phyloP scores from a whole-genome alignment of 129 eudicot genomes.

The Chrysanthemum seticuspe region DNA sequence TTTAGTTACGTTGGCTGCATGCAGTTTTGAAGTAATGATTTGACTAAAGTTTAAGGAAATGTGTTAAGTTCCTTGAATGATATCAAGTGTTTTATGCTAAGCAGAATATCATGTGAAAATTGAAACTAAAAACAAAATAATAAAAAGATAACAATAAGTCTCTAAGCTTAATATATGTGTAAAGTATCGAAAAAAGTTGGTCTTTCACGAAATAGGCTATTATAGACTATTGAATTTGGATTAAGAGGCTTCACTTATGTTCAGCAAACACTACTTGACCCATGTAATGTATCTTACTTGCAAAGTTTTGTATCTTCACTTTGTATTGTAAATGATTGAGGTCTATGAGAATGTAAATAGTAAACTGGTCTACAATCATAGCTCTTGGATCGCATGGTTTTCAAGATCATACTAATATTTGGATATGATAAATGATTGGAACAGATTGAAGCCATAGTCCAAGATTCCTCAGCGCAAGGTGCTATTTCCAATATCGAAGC shows the following conservation, averaged over 20 bases:
- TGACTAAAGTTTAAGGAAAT: background rate
- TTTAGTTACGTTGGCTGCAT: background rate
- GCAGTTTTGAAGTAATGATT: background rate
- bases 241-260: no score
- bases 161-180: slow-evolving; percentile 2
- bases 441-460: slow-evolving; percentile 53
- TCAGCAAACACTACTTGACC: no score
- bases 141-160: background rate
- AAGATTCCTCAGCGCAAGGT: no score
- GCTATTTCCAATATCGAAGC: no score
- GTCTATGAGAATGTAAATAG: background rate
- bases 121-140: background rate
- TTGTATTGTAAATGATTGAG: no score
- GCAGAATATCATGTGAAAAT: background rate
- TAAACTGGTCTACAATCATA: background rate
- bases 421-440: slow-evolving; percentile 17
- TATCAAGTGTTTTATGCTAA: background rate
- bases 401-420: slow-evolving; percentile 4
- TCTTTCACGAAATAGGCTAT: no score
- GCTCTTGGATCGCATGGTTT: background rate
- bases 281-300: no score
- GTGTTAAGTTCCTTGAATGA: background rate
- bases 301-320: no score
- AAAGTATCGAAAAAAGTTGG: slow-evolving; percentile 1
- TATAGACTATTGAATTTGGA: no score